A percentile compares a stretch with the other conserved stretches of the same genome.
phyloP scores from a whole-genome alignment of 2,329 filamentous ascomycete genomes.

The Ceratocystis ficicola region DNA sequence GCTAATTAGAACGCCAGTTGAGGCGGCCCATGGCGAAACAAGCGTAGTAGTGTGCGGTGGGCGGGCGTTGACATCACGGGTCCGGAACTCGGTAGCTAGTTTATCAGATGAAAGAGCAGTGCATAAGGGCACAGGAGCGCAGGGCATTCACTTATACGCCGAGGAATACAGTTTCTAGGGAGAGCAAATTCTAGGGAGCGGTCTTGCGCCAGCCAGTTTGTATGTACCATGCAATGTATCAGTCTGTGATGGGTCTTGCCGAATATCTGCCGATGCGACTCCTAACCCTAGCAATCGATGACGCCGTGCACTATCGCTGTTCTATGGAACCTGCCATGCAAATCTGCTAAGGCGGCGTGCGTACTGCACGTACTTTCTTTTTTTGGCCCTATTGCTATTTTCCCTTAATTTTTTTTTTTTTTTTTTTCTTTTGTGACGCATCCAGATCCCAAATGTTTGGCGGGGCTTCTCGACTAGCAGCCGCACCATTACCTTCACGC shows the following conservation, averaged over 20 bases:
- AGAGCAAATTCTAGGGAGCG: not conserved
- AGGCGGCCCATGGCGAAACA: constrained; percentile 49
- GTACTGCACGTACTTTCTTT: not conserved
- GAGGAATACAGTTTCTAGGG: constrained; percentile 46
- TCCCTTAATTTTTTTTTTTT: constrained; percentile 13
- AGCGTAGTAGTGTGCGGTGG: constrained; percentile 49
- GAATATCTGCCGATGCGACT: not conserved
- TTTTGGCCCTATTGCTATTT: not conserved
- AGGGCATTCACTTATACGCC: constrained; percentile 48
- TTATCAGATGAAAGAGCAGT: constrained; percentile 50
- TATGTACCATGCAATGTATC: too few relatives aligned
- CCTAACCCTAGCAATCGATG: too few relatives aligned
- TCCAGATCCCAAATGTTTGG: constrained; percentile 17
- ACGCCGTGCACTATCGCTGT: not conserved
- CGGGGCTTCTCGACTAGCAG: constrained; percentile 11
- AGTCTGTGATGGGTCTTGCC: not conserved
- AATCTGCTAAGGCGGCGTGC: not conserved
- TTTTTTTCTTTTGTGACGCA: constrained; percentile 13
- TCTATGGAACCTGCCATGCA: not conserved
- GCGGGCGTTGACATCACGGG: constrained; percentile 40
- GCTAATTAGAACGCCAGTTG: constrained; percentile 43
- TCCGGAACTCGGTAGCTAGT: constrained; percentile 43
- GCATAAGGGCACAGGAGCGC: constrained; percentile 52
- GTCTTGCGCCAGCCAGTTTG: not conserved
- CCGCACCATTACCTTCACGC: not conserved